Conservation (phyloP, 805 yeast genomes). For the Pachysolen tannophilus region DNA sequence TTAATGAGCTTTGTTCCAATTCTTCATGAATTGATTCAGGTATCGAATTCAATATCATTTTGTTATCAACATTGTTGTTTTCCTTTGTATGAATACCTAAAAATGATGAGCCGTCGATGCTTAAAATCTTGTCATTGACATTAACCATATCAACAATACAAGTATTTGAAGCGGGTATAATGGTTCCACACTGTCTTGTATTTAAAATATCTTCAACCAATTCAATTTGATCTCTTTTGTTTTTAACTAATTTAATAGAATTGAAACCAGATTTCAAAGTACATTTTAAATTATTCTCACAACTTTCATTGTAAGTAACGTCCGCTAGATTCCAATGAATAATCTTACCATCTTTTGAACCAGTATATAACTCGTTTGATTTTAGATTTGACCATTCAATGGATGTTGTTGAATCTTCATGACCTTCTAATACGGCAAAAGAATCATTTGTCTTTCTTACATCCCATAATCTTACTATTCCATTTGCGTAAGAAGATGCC, state of each 20-base stretch:
- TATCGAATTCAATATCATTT: no score
- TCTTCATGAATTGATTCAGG: no score
- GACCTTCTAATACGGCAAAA: conserved; percentile 46
- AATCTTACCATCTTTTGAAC: conserved; percentile 60
- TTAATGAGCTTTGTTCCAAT: no score
- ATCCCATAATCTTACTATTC: conserved; percentile 66
- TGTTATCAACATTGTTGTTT: no score
- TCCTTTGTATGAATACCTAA: conserved; percentile 43
- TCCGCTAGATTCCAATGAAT: conserved; percentile 54
- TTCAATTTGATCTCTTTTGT: conserved; percentile 15
- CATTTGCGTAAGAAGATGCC: conserved; percentile 56
- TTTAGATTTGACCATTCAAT: conserved; percentile 45
- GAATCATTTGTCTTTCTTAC: conserved; percentile 50
- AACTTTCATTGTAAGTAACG: conserved; percentile 12
- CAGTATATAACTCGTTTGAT: conserved; percentile 37
- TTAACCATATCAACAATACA: conserved; percentile 39
- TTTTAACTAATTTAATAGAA: conserved; percentile 29
- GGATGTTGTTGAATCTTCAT: conserved; percentile 43
- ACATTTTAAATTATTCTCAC: conserved; percentile 22
- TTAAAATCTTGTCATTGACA: conserved; percentile 32
- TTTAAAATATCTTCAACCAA: conserved; percentile 22
- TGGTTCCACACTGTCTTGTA: conserved; percentile 52
- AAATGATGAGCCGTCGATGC: conserved; percentile 47
- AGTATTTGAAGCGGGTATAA: conserved; percentile 52
- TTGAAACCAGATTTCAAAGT: conserved; percentile 38